Conservation (phyloP, 495 filamentous ascomycete genomes). For the Haplographium delicatum region DNA sequence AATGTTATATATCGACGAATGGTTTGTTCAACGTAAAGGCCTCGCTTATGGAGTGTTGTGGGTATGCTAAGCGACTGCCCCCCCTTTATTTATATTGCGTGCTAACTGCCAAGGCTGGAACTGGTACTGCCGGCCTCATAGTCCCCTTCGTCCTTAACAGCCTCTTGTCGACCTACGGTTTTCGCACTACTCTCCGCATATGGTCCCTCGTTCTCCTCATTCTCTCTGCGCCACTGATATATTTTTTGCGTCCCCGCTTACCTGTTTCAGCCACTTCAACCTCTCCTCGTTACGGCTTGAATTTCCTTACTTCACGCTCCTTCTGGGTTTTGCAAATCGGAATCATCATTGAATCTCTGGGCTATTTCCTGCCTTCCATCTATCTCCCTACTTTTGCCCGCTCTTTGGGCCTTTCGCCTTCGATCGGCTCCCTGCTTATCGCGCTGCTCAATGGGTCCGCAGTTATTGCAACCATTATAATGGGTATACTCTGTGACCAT, state of each 20-base stretch:
- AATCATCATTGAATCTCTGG: constrained; percentile 57
- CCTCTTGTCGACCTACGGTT: constrained; percentile 39
- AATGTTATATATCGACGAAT: constrained; percentile 34
- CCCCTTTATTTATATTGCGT: constrained; percentile 51
- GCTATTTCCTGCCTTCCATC: constrained; percentile 62
- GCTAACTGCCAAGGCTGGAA: constrained; percentile 28
- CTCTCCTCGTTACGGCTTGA: constrained; percentile 34
- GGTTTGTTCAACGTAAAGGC: constrained; percentile 45
- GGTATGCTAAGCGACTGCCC: too few species aligned
- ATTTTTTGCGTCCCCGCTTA: constrained; percentile 52
- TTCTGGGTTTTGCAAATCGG: constrained; percentile 50
- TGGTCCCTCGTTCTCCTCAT: constrained; percentile 48
- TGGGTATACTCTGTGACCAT: constrained; percentile 57
- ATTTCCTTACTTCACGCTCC: constrained; percentile 38
- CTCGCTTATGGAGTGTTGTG: constrained; percentile 48
- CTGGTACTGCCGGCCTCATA: constrained; percentile 15
- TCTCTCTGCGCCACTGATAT: constrained; percentile 48
- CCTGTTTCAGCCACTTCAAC: constrained; percentile 34
- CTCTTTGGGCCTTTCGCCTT: constrained; percentile 27
- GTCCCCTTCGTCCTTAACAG: constrained; percentile 18
- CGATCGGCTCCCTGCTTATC: constrained; percentile 40
- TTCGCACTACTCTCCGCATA: constrained; percentile 45
- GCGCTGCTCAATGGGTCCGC: constrained; percentile 53
- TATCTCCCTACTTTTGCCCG: constrained; percentile 61
- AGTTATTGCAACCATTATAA: constrained; percentile 50